These are phyloP conservation scores for Trichoderma virens DNA, from an alignment of 495 filamentous ascomycete species.

Conservation along the genomic window DNA sequence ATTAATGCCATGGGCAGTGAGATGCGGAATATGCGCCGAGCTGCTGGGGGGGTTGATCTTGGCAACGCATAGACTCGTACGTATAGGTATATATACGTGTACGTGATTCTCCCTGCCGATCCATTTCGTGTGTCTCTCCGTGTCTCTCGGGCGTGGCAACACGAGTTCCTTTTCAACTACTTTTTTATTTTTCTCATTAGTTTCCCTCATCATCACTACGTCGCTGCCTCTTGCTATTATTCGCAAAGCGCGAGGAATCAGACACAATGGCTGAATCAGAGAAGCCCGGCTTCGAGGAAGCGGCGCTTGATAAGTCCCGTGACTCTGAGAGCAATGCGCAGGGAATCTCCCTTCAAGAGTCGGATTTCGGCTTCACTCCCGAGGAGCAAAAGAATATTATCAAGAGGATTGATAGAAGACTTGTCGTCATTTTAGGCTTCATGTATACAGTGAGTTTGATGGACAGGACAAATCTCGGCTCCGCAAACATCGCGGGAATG, in stretches of 20 bases:
- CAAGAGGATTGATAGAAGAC: constrained; percentile 51
- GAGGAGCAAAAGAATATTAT: constrained; percentile 43
- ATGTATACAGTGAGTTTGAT: constrained; percentile 61
- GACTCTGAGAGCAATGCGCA: neutral
- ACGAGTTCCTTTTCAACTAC: too few species aligned
- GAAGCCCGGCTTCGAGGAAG: neutral
- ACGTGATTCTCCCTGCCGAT: too few species aligned
- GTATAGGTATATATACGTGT: too few species aligned
- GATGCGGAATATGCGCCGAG: too few species aligned
- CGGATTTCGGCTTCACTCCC: constrained; percentile 27
- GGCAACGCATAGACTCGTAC: too few species aligned
- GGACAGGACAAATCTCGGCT: constrained; percentile 61
- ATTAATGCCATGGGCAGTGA: too few species aligned
- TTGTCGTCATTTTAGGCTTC: constrained; percentile 56
- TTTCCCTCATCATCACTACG: too few species aligned
- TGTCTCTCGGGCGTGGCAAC: too few species aligned
- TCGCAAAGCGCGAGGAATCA: neutral
- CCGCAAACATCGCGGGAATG: constrained; percentile 58
- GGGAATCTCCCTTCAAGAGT: neutral
- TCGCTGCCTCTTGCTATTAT: too few species aligned
- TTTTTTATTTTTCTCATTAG: too few species aligned
- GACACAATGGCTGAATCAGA: neutral
- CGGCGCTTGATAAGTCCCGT: neutral
- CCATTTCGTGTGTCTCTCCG: too few species aligned
- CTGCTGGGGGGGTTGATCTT: too few species aligned